Evolutionary conservation across 2,329 filamentous ascomycete genomes (phyloP).

Genomic region (Biscogniauxia mediterranea): DNA sequence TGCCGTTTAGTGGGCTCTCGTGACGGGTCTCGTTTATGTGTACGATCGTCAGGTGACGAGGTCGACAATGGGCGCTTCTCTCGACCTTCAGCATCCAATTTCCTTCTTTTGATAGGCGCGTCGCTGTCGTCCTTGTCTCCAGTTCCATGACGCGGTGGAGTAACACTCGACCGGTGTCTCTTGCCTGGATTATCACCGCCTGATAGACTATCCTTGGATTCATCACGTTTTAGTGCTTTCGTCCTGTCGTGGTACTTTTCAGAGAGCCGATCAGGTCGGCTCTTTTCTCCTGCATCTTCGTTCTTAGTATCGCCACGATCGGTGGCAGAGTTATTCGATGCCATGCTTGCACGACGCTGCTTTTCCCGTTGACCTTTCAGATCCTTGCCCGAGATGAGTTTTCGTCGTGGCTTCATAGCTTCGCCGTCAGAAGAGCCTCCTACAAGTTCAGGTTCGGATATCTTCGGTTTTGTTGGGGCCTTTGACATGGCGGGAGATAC

Average conservation of each 20-base stretch:
- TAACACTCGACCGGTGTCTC: slow-evolving; percentile 57
- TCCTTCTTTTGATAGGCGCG: slow-evolving; percentile 53
- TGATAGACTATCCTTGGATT: slow-evolving; percentile 54
- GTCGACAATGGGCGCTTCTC: slow-evolving; percentile 47
- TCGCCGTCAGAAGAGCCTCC: slow-evolving; percentile 57
- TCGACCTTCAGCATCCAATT: slow-evolving; percentile 52
- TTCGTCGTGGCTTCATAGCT: slow-evolving; percentile 57
- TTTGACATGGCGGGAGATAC: slow-evolving; percentile 49
- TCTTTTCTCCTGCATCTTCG: slow-evolving; percentile 50
- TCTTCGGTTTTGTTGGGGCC: slow-evolving; percentile 47
- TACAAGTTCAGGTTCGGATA: slow-evolving; percentile 52
- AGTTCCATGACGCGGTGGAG: slow-evolving; percentile 53
- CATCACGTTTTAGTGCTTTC: slow-evolving; percentile 60
- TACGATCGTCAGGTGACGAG: slow-evolving; percentile 46
- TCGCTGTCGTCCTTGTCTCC: slow-evolving; percentile 54
- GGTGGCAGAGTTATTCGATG: slow-evolving; percentile 53
- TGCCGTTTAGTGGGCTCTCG: slow-evolving; percentile 40
- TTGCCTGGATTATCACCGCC: slow-evolving; percentile 54
- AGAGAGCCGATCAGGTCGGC: slow-evolving; percentile 40
- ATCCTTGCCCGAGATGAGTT: slow-evolving; percentile 63
- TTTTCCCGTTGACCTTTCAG: slow-evolving; percentile 58
- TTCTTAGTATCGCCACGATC: slow-evolving; percentile 50
- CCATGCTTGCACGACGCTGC: slow-evolving; percentile 57
- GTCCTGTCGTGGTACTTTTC: slow-evolving; percentile 60
- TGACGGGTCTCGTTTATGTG: slow-evolving; percentile 41